Evolutionary conservation across 163 green algal genomes (phyloP).

Genomic region (Scenedesmus sp.): DNA sequence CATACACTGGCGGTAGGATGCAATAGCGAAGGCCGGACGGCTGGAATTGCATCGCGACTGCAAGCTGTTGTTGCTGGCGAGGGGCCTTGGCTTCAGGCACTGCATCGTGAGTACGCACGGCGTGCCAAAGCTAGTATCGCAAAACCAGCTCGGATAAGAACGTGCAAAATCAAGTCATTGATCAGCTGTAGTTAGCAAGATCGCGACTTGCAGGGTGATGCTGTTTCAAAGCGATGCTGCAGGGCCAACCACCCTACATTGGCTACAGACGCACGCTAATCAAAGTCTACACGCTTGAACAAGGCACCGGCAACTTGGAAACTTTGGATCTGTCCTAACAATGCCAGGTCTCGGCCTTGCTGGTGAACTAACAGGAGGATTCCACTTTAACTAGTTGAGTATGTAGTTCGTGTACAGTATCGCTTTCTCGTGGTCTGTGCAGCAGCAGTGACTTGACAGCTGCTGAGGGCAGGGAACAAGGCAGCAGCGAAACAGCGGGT

Average conservation of each 20-base stretch:
- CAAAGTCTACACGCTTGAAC: not conserved
- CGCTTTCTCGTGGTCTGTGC: not conserved
- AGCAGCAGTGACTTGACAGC: not conserved
- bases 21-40: not conserved
- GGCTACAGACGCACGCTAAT: not conserved
- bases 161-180: not conserved
- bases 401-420: too few species aligned
- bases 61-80: not conserved
- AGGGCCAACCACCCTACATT: not conserved
- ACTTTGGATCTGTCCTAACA: constrained; percentile 9
- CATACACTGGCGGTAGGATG: not conserved
- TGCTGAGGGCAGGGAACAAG: not conserved
- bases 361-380: not conserved
- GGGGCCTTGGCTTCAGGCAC: not conserved
- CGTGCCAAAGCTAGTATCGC: not conserved
- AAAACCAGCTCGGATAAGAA: not conserved
- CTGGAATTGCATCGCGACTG: not conserved
- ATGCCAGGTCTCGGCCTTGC: not conserved
- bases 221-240: not conserved
- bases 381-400: not conserved
- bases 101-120: not conserved
- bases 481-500: not conserved
- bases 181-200: not conserved
- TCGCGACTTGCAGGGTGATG: not conserved
- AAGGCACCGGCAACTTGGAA: not conserved